Evolutionary conservation across 768 basidiomycete species (phyloP), one percentile per base, ranked within the genome.

Genomic region (Mrakia gelida): DNA sequence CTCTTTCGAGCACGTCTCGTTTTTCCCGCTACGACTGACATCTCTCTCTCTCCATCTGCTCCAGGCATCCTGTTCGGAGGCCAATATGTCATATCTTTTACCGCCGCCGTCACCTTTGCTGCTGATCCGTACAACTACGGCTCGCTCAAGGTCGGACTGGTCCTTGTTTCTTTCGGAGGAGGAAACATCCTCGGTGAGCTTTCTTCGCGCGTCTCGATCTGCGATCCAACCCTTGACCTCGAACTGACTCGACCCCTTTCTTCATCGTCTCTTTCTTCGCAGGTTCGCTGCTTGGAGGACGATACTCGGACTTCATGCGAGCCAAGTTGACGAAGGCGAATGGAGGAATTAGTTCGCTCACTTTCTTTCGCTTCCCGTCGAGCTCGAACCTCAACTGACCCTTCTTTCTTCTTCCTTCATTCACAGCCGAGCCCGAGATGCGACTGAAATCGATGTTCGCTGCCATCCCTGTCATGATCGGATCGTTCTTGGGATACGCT

Each of bases 11-110:
- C n/a, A n/a, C n/a, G n/a, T 72, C 41, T 18, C 38, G 1, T 77
- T 11, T n/a, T 26, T 41, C 34, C 26, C 43, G 41, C 38, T 43
- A 16, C 38, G 49, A 52, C 18, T 21, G 49, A 52, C 49, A 52
- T 15, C 49, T 52, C 18, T 52, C 9, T 13, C 49, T 41, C 11
- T 10, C 61, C 9, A 6, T 49, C 32, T 75, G 6, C 41, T 7
- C n/a, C 80, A 91, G 93, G 91, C 23, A 82, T 92, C 32, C 84
- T 91, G 16, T 95, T 92, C 81, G 91, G 90, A 0, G 90, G 90
- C 73, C 88, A 86, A 56, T 94, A 91, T 83, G 86, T 88, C 63
- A 86, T 95, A 54, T 85, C 89, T 3, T 95, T 93, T 82, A 92
- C 92, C 0, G 89, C 89, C 23, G 87, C 92, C 11, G 87, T 91